Conservation (phyloP, 257 asterid species). For the Nicotiana otophora region DNA sequence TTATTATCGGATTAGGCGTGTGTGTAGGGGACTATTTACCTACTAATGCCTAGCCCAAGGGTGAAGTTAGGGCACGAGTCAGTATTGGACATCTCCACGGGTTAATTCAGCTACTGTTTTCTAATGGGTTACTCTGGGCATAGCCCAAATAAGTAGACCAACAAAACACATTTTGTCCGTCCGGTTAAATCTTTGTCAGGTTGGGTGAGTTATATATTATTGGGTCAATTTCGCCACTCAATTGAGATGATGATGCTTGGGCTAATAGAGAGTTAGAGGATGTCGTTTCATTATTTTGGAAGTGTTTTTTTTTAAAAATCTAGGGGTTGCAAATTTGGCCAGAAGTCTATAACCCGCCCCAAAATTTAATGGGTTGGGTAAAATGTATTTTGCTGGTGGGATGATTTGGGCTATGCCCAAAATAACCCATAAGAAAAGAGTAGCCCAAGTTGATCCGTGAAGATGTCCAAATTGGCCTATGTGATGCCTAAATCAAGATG, state of each 20-base stretch:
- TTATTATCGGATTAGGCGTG: background rate
- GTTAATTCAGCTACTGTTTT: background rate
- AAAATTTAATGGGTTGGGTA: too few species aligned
- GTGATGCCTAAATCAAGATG: background rate
- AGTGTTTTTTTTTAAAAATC: background rate
- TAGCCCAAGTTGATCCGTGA: background rate
- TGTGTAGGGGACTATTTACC: background rate
- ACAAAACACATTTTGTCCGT: background rate
- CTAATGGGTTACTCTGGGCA: background rate
- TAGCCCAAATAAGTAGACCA: background rate
- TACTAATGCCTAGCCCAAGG: background rate
- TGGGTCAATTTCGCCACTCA: background rate
- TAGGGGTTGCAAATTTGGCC: background rate
- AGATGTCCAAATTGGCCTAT: background rate
- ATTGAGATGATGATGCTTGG: background rate
- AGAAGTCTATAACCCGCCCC: background rate
- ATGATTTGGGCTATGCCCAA: background rate
- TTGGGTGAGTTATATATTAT: background rate
- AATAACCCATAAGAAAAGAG: background rate
- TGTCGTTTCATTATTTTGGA: background rate
- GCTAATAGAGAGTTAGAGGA: background rate
- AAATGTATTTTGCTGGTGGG: background rate
- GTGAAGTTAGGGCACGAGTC: background rate
- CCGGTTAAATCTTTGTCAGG: background rate
- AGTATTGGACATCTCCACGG: background rate